Evolutionary conservation across 192 early-diverging fungal species (phyloP), one percentile per base, ranked within the genome.

Genomic region (Funneliformis mosseae): DNA sequence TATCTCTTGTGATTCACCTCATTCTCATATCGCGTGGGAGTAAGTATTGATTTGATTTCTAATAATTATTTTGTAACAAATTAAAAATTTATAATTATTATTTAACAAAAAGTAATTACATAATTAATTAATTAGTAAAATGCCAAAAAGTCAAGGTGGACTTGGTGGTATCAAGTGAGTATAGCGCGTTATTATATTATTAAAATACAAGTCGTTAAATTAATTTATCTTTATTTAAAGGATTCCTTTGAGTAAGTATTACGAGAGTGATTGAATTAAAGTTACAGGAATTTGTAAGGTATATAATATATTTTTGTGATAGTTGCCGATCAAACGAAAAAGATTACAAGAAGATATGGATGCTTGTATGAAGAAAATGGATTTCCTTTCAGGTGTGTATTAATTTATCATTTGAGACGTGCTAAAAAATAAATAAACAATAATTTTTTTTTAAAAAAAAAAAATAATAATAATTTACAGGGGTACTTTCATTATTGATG

Each of bases 401-500:
- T 23, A 67, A 67, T 9, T 28, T 25, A n/a, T 21, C 7, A 43
- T 68, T 21, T 77, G 5, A 14, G 55, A 11, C 46, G 12, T 71
- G 33, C 33, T 33, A 2, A 33, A 33, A 33, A 2, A 33, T 33
- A 33, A 33, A 33, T 33, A 33, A 33, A 33, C 3, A 33, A 33
- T 33, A 33, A 2, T 33, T 33, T 33, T 33, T 33, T 33, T 33
- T 33, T 33, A 2, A 33, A 33, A 0, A 33, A 33, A 33, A 33
- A n/a, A n/a, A n/a, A n/a, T n/a, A n/a, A 21, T 50, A 16, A 18
- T 11, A 48, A 55, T 21, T 21, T n/a, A 18, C 50, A 80, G 94
- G 63, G 94, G 92, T 63, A 87, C 93, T 21, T 95, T 94, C 81
- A 93, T 97, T 85, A 95, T 97, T 74, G 94, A 95, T 83, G 94